These are phyloP conservation scores for Ziziphus jujuba DNA, from an alignment of 306 rosid species.

Conservation along the genomic window DNA sequence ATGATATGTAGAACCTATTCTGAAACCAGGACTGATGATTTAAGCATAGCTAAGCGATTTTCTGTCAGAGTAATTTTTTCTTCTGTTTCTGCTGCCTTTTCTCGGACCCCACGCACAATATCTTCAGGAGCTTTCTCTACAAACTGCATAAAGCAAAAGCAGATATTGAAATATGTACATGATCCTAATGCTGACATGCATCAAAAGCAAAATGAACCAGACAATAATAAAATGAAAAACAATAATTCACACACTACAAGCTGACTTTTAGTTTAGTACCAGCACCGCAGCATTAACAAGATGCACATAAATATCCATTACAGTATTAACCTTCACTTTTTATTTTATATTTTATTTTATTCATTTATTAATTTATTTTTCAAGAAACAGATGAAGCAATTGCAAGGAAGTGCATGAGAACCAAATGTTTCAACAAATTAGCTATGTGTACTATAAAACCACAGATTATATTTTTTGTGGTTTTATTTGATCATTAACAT, in stretches of 20 bases:
- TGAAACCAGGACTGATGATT: conserved; percentile 50
- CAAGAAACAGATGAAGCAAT: no score
- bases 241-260: no score
- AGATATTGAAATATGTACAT: conserved; percentile 19
- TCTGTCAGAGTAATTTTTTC: conserved; percentile 82
- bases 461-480: no score
- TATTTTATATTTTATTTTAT: no score
- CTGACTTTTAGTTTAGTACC: not conserved
- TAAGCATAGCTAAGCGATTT: conserved; percentile 69
- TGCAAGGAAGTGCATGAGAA: no score
- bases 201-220: no score
- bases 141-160: conserved; percentile 50
- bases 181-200: not conserved
- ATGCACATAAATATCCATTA: not conserved
- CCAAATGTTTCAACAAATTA: no score
- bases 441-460: no score
- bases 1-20: conserved; percentile 24
- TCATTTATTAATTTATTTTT: no score
- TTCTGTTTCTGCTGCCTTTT: conserved; percentile 80
- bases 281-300: not conserved
- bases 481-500: no score
- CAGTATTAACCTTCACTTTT: not conserved
- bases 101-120: conserved; percentile 72
- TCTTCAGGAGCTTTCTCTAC: conserved; percentile 84
- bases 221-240: no score